A percentile compares a stretch with the other conserved stretches of the same genome.
Conservation (phyloP, 1,139 yeast genomes). For the Candida sp. region DNA sequence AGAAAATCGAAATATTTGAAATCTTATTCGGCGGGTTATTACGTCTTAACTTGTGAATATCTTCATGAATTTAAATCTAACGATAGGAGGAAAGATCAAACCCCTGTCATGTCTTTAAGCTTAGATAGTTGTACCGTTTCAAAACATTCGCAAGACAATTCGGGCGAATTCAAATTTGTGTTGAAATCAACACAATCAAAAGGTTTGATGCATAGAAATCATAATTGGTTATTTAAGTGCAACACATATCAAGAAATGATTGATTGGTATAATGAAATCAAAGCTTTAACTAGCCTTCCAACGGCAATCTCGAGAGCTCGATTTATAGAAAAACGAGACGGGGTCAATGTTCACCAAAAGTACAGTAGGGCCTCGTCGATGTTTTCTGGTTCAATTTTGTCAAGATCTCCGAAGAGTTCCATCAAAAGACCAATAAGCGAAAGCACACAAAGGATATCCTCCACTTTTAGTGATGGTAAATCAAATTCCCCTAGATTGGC, state of each 20-base stretch:
- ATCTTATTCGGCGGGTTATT: slow-evolving; percentile 87
- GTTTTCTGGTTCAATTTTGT: background rate
- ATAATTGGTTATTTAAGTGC: slow-evolving; percentile 91
- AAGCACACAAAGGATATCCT: slow-evolving; percentile 28
- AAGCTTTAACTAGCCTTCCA: slow-evolving; percentile 56
- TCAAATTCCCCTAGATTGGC: slow-evolving; percentile 33
- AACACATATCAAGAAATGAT: slow-evolving; percentile 77
- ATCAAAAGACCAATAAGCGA: slow-evolving; percentile 20
- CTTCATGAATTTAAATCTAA: slow-evolving; percentile 86
- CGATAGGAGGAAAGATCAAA: slow-evolving; percentile 78
- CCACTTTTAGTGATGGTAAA: slow-evolving; percentile 34
- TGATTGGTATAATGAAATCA: slow-evolving; percentile 80
- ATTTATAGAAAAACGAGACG: slow-evolving; percentile 13
- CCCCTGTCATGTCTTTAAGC: slow-evolving; percentile 86
- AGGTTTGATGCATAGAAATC: slow-evolving; percentile 70
- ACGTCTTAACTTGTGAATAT: slow-evolving; percentile 84
- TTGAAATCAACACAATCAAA: slow-evolving; percentile 67
- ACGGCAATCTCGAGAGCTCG: slow-evolving; percentile 51
- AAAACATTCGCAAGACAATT: slow-evolving; percentile 71
- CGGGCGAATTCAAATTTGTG: slow-evolving; percentile 73
- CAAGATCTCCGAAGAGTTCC: slow-evolving; percentile 5
- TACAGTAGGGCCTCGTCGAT: slow-evolving; percentile 1
- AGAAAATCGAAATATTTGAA: slow-evolving; percentile 88
- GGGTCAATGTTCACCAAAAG: slow-evolving; percentile 5
- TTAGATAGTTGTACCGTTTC: slow-evolving; percentile 79